Base-by-base conservation (phyloP, 2,329 filamentous ascomycete genomes). In the Capronia americana region DNA sequence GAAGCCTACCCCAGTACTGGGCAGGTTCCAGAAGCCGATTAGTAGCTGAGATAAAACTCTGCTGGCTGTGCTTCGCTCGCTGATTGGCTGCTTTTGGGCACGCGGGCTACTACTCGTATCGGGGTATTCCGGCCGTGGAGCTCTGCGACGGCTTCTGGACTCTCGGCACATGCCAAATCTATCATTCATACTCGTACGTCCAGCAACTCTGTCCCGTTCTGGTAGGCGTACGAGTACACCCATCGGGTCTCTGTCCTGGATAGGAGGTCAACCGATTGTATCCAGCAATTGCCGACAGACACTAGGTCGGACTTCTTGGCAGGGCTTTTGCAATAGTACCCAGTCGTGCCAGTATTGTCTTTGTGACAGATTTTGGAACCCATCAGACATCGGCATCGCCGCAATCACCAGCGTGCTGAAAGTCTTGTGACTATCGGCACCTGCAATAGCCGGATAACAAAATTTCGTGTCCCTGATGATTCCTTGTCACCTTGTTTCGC, bases 31-130 rank as follows among this genome's bases (percentile, higher is more conserved):
- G 65, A 64, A 24, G 61, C 57, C 56, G 41, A 14, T 50, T 3
- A 51, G 63, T 46, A 68, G 59, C 58, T 54, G 55, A 34, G 34
- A 46, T 24, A 46, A 68, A 68, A 68, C 30, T 65, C 28, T 66
- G 65, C 61, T 63, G 41, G 28, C 46, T 38, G 20, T 24, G 14
- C 24, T 44, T 17, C 41, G 30, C 44, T 8, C 14, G 17, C 50
- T 57, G 59, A 66, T 66, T 66, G 64, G 64, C 28, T 20, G 14
- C 3, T 14, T 7, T 17, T 17, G 10, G 32, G 34, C 50, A 51
- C 26, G 53, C 26, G 14, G 53, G 53, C 53, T 55, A 34, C 17
- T 4, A n/a, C n/a, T n/a, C n/a, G n/a, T n/a, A 32, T 55, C 53
- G 53, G 53, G 8, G 26, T 10, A 11, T 12, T 20, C 53, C 28